Base-by-base conservation (phyloP, 768 basidiomycete genomes). In the Leccinum aurantiacum region DNA sequence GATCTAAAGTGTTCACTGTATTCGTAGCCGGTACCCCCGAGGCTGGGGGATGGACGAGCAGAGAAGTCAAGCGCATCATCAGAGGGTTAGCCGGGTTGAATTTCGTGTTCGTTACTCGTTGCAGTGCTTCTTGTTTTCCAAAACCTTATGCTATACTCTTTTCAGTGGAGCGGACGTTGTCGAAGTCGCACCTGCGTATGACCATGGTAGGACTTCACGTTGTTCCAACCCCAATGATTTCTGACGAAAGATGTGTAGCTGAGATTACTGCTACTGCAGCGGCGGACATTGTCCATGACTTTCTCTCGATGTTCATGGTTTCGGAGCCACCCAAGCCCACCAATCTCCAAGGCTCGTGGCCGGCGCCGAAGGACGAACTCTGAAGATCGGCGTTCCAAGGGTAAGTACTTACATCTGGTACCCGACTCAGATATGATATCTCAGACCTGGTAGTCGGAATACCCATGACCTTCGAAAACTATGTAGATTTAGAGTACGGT, bases 11-110 rank as follows among this genome's bases (percentile, higher is more conserved):
- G 19, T n/a, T 57, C 24, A 61, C 10, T 14, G 10, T 6, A 15
- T 60, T 51, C 46, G 4, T 67, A 91, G 88, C 92, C 58, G 90
- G 91, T 14, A 93, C 91, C 1, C 91, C 91, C 14, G 91, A 93
- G 71, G 80, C 87, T 2, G 91, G 91, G 33, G 91, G 91, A 13
- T 92, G 89, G 90, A 91, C 91, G 3, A 87, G 84, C 19, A 84
- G 91, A 52, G 91, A 93, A 74, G 79, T 91, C 46, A 91, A 92
- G 67, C 82, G 89, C 37, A 89, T 92, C 65, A 79, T 93, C 54
- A 84, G 92, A 60, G 91, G 92, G 14, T 78, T 93, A 13, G 83
- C 83, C 2, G 90, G 90, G 5, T 75, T 94, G 35, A 91, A 92
- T 69, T 86, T 92, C 58, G 85, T 93, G 90, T 91, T 76, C 51